Conservation (phyloP, 129 eudicot genomes). For the Artemisia argyi region DNA sequence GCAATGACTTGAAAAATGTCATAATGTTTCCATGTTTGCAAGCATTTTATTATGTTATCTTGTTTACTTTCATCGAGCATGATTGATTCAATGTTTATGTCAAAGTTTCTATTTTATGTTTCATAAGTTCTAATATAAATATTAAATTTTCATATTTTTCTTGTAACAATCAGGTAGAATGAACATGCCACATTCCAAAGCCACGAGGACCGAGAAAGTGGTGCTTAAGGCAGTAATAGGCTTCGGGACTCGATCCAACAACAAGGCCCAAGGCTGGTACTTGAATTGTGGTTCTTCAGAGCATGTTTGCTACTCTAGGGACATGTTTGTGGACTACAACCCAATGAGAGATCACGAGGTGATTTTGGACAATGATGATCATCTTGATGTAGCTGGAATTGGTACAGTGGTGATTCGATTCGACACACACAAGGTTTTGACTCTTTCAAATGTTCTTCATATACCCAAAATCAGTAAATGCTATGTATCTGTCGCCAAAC, state of each 20-base stretch:
- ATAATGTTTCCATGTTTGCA: neutral
- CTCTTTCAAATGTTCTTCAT: neutral
- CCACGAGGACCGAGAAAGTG: neutral
- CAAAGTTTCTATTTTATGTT: neutral
- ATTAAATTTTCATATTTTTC: neutral
- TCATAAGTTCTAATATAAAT: neutral
- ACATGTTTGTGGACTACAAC: neutral
- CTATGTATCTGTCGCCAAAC: neutral
- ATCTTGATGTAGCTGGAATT: neutral
- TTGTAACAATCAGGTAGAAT: neutral
- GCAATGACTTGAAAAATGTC: neutral
- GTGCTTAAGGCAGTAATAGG: neutral
- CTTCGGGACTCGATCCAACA: neutral
- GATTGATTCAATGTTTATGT: neutral
- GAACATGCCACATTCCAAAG: neutral
- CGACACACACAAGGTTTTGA: neutral
- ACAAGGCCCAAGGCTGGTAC: neutral
- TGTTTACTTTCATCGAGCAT: neutral
- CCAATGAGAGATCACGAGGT: neutral
- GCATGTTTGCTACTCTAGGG: neutral
- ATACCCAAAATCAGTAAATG: neutral
- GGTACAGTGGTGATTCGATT: neutral
- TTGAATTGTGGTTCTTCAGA: neutral
- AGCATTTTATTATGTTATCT: neutral
- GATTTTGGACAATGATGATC: neutral